Conservation (phyloP, 108 stramenopile species). For the Nitzschia putrida region DNA sequence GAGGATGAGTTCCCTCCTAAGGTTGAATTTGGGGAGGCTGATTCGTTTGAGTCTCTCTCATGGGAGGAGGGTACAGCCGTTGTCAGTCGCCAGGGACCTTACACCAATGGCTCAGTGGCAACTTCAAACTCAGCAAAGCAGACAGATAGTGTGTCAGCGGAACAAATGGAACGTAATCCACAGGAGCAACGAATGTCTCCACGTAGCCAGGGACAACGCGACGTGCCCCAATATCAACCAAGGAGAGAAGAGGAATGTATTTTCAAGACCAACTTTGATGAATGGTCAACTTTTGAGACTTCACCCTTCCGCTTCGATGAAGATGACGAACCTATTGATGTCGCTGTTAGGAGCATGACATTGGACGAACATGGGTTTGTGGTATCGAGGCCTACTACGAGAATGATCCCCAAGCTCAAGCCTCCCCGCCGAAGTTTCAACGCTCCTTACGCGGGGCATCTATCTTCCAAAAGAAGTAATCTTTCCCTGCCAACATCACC, state of each 20-base stretch:
- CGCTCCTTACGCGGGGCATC: neutral
- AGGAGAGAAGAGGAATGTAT: neutral
- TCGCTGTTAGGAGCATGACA: neutral
- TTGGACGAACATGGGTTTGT: conserved; percentile 10
- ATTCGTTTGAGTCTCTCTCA: conserved; percentile 1
- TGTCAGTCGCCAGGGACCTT: too few species aligned
- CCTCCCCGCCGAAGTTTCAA: neutral
- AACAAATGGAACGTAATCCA: too few species aligned
- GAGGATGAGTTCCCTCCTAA: too few species aligned
- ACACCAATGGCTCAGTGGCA: too few species aligned
- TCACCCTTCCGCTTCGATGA: neutral
- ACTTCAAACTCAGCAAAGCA: too few species aligned
- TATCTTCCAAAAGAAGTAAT: too few species aligned
- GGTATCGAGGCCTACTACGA: neutral
- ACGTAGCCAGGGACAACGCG: too few species aligned
- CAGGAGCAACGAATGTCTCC: too few species aligned
- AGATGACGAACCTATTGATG: neutral
- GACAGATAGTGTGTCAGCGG: too few species aligned
- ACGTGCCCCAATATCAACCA: too few species aligned
- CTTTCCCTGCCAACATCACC: too few species aligned
- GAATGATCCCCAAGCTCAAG: too few species aligned
- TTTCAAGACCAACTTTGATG: conserved; percentile 20
- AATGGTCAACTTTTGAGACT: conserved; percentile 7
- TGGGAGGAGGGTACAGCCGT: neutral
- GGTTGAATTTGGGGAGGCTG: neutral